These are phyloP conservation scores for Melaleuca alternifolia DNA, from an alignment of 345 rosid species.

Conservation along the genomic window DNA sequence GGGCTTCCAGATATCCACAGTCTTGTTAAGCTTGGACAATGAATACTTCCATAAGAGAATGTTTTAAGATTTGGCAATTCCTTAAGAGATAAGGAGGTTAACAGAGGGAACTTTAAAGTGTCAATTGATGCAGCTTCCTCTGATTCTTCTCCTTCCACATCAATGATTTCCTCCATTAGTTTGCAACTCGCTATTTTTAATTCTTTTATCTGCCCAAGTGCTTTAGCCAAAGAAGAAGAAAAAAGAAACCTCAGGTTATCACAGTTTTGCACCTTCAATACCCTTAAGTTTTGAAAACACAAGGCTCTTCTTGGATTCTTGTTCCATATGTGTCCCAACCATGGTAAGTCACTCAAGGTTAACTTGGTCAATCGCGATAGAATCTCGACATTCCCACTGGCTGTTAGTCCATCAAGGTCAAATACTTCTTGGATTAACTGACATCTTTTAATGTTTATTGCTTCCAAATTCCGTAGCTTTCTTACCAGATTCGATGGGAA, in stretches of 20 bases:
- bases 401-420: too few relatives aligned
- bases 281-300: too few relatives aligned
- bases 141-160: not conserved
- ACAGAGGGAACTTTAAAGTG: not conserved
- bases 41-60: not conserved
- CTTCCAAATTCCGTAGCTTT: too few relatives aligned
- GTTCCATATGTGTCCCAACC: too few relatives aligned
- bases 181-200: not conserved
- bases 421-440: too few relatives aligned
- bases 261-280: too few relatives aligned
- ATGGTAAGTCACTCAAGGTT: too few relatives aligned
- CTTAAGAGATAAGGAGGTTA: not conserved
- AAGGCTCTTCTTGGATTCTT: too few relatives aligned
- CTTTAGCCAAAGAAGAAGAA: constrained; percentile 7
- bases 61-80: not conserved
- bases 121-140: not conserved
- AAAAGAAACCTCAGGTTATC: not conserved
- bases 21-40: not conserved
- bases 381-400: too few relatives aligned
- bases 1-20: not conserved
- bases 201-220: not conserved
- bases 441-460: too few relatives aligned
- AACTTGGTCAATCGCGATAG: too few relatives aligned
- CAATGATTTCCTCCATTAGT: not conserved
- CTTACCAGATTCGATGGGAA: too few relatives aligned